Conservation (phyloP, 768 basidiomycete species). For the Russula compacta region DNA sequence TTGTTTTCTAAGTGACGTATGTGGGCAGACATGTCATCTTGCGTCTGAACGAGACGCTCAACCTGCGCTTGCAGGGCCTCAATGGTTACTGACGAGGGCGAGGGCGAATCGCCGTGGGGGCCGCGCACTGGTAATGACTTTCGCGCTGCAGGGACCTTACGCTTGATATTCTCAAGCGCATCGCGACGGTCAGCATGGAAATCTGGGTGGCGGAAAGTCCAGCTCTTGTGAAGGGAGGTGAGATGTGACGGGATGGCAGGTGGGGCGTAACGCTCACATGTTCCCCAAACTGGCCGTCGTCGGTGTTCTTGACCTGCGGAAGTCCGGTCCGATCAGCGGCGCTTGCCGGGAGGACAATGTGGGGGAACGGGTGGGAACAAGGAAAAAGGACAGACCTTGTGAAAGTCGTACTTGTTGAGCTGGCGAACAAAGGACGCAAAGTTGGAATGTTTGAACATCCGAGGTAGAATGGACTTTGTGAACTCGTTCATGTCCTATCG, state of each 20-base stretch:
- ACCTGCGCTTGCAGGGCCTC: constrained; percentile 40
- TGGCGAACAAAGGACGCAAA: constrained; percentile 90
- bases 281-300: constrained; percentile 64
- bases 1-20: constrained; percentile 51
- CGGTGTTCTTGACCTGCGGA: constrained; percentile 66
- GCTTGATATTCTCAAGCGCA: constrained; percentile 57
- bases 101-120: constrained; percentile 23
- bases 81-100: constrained; percentile 24
- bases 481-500: constrained; percentile 88
- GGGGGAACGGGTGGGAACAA: not conserved
- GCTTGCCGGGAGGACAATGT: constrained; percentile 4
- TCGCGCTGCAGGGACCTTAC: constrained; percentile 39
- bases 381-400: constrained; percentile 48
- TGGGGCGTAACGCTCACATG: constrained; percentile 33
- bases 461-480: constrained; percentile 80
- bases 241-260: constrained; percentile 21
- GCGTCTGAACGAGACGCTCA: constrained; percentile 37
- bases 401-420: constrained; percentile 94
- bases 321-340: constrained; percentile 13
- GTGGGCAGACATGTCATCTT: constrained; percentile 44
- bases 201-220: constrained; percentile 47
- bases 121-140: constrained; percentile 24
- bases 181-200: constrained; percentile 44
- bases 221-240: constrained; percentile 26
- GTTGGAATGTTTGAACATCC: constrained; percentile 93